These are phyloP conservation scores for Globisporangium sylvaticum DNA, from an alignment of 352 stramenopile genomes.

Conservation along the genomic window DNA sequence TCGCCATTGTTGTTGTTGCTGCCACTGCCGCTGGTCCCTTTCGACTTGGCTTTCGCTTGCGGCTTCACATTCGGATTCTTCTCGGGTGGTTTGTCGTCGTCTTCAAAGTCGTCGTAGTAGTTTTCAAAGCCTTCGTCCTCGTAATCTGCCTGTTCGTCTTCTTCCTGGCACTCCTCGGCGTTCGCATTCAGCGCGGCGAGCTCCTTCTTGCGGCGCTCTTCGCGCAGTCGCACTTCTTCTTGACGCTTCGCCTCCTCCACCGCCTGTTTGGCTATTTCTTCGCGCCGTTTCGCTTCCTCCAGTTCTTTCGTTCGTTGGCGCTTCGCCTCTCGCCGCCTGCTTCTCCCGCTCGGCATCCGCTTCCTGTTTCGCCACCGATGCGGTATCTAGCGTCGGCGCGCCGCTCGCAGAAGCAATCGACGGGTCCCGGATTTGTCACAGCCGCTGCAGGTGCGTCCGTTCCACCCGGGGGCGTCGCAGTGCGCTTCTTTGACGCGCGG, in stretches of 20 bases:
- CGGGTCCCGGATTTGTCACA: constrained; percentile 6
- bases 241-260: constrained; percentile 38
- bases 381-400: neutral
- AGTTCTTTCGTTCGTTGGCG: constrained; percentile 46
- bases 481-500: constrained; percentile 47
- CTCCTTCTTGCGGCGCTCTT: constrained; percentile 46
- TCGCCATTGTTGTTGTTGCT: constrained; percentile 18
- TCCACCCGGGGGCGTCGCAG: constrained; percentile 12
- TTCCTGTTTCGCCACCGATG: constrained; percentile 28
- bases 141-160: constrained; percentile 55
- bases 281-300: constrained; percentile 41
- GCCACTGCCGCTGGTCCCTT: neutral
- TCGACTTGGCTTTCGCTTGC: constrained; percentile 22
- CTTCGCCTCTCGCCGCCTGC: constrained; percentile 47
- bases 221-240: constrained; percentile 43
- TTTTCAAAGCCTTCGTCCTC: constrained; percentile 68
- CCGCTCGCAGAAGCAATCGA: constrained; percentile 1
- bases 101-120: constrained; percentile 56
- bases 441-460: neutral
- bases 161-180: constrained; percentile 61
- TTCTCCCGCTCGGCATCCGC: constrained; percentile 39
- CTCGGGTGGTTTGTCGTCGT: constrained; percentile 23
- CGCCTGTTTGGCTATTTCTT: constrained; percentile 45
- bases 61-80: constrained; percentile 9
- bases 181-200: constrained; percentile 61